Evolutionary conservation across 441 rosid species (phyloP).

Genomic region (Geranium incanum): DNA sequence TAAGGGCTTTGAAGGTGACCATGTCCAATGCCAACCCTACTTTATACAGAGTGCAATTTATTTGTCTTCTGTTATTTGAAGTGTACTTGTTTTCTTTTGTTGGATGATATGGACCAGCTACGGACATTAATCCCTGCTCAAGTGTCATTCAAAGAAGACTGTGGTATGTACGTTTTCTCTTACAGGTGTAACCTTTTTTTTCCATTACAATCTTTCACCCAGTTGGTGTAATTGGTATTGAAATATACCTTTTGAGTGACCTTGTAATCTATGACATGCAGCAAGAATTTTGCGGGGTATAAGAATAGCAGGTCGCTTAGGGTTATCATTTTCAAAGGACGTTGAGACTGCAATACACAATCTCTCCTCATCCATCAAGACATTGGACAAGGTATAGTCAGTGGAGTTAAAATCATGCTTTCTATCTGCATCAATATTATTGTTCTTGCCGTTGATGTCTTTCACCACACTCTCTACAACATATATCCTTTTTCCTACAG

Average conservation of each 20-base stretch:
- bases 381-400: slow-evolving; percentile 52
- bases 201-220: slow-evolving; percentile 19
- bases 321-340: slow-evolving; percentile 62
- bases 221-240: slow-evolving; percentile 14
- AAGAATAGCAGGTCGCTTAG: slow-evolving; percentile 84
- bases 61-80: slow-evolving; percentile 14
- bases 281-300: slow-evolving; percentile 89
- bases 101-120: slow-evolving; percentile 44
- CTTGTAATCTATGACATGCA: slow-evolving; percentile 27
- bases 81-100: slow-evolving; percentile 17
- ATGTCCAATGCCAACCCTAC: slow-evolving; percentile 15
- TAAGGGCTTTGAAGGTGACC: slow-evolving; percentile 62
- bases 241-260: slow-evolving; percentile 14
- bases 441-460: slow-evolving; percentile 10
- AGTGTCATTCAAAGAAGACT: slow-evolving; percentile 72
- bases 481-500: slow-evolving; percentile 40
- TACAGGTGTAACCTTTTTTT: slow-evolving; percentile 8
- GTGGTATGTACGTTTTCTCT: slow-evolving; percentile 52
- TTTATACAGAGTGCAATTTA: slow-evolving; percentile 16
- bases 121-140: slow-evolving; percentile 69
- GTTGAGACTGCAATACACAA: slow-evolving; percentile 54
- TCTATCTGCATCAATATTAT: slow-evolving; percentile 10
- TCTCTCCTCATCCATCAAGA: slow-evolving; percentile 45
- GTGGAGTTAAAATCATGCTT: slow-evolving; percentile 15
- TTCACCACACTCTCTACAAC: slow-evolving; percentile 19